Conservation (phyloP, 345 rosid species). For the Erysimum cheiranthoides region DNA sequence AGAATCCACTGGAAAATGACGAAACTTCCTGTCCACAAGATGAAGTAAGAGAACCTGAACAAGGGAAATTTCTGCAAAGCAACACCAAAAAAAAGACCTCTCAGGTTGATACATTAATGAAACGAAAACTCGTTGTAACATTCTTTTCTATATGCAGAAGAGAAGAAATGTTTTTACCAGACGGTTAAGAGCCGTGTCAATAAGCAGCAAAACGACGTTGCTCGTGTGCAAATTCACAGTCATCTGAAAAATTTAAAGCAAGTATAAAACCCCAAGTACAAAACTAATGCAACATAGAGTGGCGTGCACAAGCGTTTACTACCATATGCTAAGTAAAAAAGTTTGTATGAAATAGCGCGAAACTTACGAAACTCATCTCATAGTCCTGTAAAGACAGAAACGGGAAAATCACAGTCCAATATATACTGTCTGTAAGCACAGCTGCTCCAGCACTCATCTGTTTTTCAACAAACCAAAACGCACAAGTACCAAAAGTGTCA, state of each 20-base stretch:
- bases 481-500: background rate
- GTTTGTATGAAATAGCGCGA: background rate
- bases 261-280: background rate
- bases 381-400: constrained; percentile 62
- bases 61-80: constrained; percentile 64
- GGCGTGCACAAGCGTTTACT: background rate
- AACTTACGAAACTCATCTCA: constrained; percentile 61
- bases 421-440: constrained; percentile 66
- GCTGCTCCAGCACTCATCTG: constrained; percentile 71
- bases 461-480: constrained; percentile 29
- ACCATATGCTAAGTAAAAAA: background rate
- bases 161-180: constrained; percentile 48
- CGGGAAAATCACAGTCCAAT: constrained; percentile 72
- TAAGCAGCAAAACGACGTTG: constrained; percentile 61
- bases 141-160: background rate
- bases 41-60: constrained; percentile 70
- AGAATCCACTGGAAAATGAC: constrained; percentile 69
- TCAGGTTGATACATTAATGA: constrained; percentile 4
- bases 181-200: constrained; percentile 65
- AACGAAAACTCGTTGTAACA: background rate
- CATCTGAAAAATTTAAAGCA: constrained; percentile 57
- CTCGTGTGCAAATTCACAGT: constrained; percentile 68
- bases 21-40: constrained; percentile 63
- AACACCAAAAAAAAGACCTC: constrained; percentile 18
- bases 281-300: background rate